Evolutionary conservation across 345 rosid species (phyloP).

Genomic region (Excoecaria agallocha): DNA sequence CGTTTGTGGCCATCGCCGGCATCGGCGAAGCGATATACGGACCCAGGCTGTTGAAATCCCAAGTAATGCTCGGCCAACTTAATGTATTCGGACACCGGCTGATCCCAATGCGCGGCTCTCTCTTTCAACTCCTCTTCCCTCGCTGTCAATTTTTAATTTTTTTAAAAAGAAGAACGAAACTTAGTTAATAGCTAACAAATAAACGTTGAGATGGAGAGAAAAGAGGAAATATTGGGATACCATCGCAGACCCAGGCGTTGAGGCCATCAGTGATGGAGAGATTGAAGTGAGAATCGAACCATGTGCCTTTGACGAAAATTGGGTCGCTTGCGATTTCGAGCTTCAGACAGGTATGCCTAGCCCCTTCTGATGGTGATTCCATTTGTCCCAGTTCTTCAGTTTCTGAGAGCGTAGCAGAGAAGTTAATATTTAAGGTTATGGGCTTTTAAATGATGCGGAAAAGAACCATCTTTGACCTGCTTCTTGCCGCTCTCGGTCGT

Average conservation of each 20-base stretch:
- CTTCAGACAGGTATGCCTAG: conserved; percentile 71
- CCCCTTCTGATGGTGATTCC: conserved; percentile 28
- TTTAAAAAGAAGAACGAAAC: neutral
- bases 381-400: neutral
- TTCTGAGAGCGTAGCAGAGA: neutral
- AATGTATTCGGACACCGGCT: conserved; percentile 61
- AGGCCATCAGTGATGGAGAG: conserved; percentile 80
- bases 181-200: neutral
- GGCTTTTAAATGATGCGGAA: conserved; percentile 17
- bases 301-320: conserved; percentile 70
- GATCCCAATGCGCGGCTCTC: conserved; percentile 89
- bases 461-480: neutral
- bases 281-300: conserved; percentile 56
- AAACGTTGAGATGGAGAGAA: too few relatives aligned
- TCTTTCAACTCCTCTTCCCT: conserved; percentile 70
- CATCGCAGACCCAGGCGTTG: conserved; percentile 69
- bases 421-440: too few relatives aligned
- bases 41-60: conserved; percentile 72
- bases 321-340: conserved; percentile 45
- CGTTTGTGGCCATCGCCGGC: conserved; percentile 67
- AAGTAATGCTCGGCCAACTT: conserved; percentile 68
- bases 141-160: conserved; percentile 32
- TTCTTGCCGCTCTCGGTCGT: conserved; percentile 19
- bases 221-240: conserved; percentile 22
- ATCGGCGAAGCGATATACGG: conserved; percentile 69